Conservation (phyloP, 1,139 yeast genomes). For the Arxiozyma bovina region DNA sequence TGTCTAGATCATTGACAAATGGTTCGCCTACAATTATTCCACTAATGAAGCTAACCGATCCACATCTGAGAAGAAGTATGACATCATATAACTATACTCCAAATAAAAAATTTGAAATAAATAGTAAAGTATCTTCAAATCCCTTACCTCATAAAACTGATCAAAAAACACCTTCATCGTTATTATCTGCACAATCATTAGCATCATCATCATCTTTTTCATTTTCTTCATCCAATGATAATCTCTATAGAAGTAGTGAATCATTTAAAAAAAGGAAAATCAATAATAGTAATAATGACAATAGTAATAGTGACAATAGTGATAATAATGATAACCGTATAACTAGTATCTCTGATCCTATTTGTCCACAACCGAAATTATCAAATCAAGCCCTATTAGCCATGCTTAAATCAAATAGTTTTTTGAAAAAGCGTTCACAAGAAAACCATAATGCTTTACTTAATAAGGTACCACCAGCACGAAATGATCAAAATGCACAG, state of each 20-base stretch:
- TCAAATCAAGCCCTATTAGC: neutral
- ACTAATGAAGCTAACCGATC: slow-evolving; percentile 1
- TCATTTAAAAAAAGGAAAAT: neutral
- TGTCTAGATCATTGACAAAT: neutral
- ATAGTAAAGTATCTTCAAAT: neutral
- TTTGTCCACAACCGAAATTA: neutral
- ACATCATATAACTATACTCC: slow-evolving; percentile 1
- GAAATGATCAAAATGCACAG: neutral
- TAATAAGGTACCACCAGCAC: neutral
- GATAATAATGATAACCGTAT: neutral
- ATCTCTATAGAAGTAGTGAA: neutral
- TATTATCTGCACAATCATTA: too few species aligned
- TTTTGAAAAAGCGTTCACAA: neutral
- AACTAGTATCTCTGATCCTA: neutral
- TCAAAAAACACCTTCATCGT: neutral
- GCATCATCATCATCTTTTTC: neutral
- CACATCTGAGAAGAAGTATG: neutral
- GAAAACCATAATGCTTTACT: neutral
- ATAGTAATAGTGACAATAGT: neutral
- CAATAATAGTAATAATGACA: neutral
- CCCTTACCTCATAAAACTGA: neutral
- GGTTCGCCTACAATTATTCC: neutral
- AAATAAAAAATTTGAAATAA: neutral
- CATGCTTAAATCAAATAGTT: neutral
- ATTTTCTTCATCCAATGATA: neutral